Base-by-base conservation (phyloP, 139 green algal genomes). In the Zygnema circumcarinatum region DNA sequence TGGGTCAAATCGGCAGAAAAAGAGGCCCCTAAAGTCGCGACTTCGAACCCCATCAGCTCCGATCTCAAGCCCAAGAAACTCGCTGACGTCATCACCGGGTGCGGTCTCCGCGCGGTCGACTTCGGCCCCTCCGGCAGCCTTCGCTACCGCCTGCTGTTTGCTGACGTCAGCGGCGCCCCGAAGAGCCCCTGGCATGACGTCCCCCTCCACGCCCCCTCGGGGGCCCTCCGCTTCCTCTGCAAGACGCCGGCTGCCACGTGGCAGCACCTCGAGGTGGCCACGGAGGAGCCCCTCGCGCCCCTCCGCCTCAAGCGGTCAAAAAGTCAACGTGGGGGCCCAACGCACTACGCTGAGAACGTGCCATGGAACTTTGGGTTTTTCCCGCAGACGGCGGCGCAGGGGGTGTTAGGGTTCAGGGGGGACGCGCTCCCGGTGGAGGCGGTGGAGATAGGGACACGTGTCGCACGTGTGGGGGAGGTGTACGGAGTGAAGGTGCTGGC, bases 391-490 rank as follows among this genome's bases (percentile, higher is more conserved):
- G 79, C 79, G 20, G 25, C 3, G 41, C 40, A 83, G 32, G 79
- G 67, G 54, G 79, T 72, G 79, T 38, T 47, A 21, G 1, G 31
- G n/a, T 3, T 1, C 39, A 81, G 31, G 32, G 31, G 2, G 74
- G 47, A 20, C 42, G 74, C n/a, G n/a, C n/a, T n/a, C n/a, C 79
- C 79, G n/a, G 79, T 86, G 79, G 40, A 86, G 54, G 79, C 67
- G 22, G 56, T 86, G 40, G 79, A 86, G 25, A 76, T 86, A 11
- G 79, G 79, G 38, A 29, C 52, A 40, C 79, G 47, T 11, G 40
- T 38, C 47, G 40, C 40, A 16, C 22, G 47, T 35, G 76, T 1
- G 76, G 41, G 76, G 36, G 76, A 74, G n/a, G 74, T 54, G 41
- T 84, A 33, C 25, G 38, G 16, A 31, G 76, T 56, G 76, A 72